Percentiles rank a stretch among this genome's conserved stretches.
Conservation (phyloP, 495 filamentous ascomycete genomes). For the Tuber brumale region DNA sequence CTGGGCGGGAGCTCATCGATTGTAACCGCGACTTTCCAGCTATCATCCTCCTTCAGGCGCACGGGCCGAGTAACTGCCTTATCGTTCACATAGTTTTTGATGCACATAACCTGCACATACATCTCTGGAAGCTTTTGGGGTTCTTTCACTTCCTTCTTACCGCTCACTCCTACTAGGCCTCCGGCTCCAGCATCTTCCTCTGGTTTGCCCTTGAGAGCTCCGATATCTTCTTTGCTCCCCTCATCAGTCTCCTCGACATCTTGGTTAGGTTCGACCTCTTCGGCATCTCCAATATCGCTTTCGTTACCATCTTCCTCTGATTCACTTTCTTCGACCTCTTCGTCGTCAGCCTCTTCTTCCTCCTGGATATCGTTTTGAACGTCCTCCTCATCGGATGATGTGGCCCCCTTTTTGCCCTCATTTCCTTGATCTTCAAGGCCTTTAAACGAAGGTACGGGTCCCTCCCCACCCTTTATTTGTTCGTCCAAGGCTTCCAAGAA, state of each 20-base stretch:
- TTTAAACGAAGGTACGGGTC: slow-evolving; percentile 10
- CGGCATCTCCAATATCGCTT: slow-evolving; percentile 24
- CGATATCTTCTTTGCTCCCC: slow-evolving; percentile 6
- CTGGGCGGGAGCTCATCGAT: slow-evolving; percentile 51
- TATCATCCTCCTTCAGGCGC: slow-evolving; percentile 48
- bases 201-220: not conserved
- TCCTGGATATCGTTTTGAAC: slow-evolving; percentile 37
- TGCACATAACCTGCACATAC: slow-evolving; percentile 50
- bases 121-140: not conserved
- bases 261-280: slow-evolving; percentile 18
- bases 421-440: slow-evolving; percentile 28
- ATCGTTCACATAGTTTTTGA: slow-evolving; percentile 68
- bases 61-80: slow-evolving; percentile 55
- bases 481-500: slow-evolving; percentile 47
- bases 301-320: slow-evolving; percentile 30
- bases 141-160: not conserved
- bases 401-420: slow-evolving; percentile 28
- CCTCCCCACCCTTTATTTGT: slow-evolving; percentile 16
- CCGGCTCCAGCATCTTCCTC: slow-evolving; percentile 1
- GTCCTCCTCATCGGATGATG: not conserved
- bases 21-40: slow-evolving; percentile 72
- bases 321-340: slow-evolving; percentile 35
- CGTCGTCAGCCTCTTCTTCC: slow-evolving; percentile 24
- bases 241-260: slow-evolving; percentile 31
- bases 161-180: not conserved